Evolutionary conservation across 768 basidiomycete species (phyloP), one percentile per base, ranked within the genome.

Genomic region (Sutorius australiensis): DNA sequence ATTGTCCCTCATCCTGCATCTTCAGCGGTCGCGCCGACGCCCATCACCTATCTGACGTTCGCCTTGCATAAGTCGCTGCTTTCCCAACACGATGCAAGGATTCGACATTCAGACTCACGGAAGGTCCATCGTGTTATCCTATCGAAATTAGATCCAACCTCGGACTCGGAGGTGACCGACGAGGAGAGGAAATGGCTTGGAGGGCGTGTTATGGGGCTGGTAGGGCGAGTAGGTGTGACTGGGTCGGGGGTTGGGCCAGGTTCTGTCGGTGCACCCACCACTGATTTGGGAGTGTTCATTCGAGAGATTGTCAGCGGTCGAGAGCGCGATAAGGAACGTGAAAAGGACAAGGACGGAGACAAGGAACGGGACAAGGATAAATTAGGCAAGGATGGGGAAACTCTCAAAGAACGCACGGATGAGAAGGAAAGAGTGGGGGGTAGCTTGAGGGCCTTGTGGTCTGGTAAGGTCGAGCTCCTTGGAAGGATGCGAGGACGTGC

Each of bases 41-140:
- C 59, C 3, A 21, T 55, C 16, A 42, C 42, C 27, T 59, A 63
- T 50, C 67, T 71, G 27, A 68, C 69, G 19, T 57, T 64, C 54
- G 47, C 50, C 48, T 36, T 63, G 39, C 58, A 67, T 50, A 58
- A 41, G 46, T 57, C 56, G 9, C 54, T 67, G 38, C 57, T 59
- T 24, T 61, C 58, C 11, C 59, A 67, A n/a, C 69, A 71, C 4
- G 67, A 69, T 39, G 49, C 58, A 17, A 69, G 58, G 28, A 38
- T 65, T 31, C 61, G 69, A 45, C 66, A 71, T 47, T 69, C 76
- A 19, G 83, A 85, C 53, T 73, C 78, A 11, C 80, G 84, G 48
- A 81, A 80, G 50, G 81, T 86, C 14, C 80, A 84, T 43, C 78
- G 82, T 14, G 82, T 79, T 38, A 72, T 88, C 36, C 75, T 83